A percentile compares a stretch with the other conserved stretches of the same genome.
These are phyloP conservation scores for Tetrahymena thermophila DNA, from an alignment of 73 alveolate species.

Conservation along the genomic window DNA sequence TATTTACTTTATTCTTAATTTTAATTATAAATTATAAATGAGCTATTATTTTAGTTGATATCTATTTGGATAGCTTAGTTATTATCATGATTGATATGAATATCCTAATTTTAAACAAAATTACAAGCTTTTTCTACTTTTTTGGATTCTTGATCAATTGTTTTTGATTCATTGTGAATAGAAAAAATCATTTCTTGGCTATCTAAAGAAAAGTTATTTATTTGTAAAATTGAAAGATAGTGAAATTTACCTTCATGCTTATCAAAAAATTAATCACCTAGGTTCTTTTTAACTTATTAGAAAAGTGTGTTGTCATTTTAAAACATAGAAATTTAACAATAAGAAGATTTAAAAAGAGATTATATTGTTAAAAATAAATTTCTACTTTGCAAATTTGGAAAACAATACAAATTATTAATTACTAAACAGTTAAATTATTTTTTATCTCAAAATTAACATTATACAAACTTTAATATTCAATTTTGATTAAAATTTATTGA, in stretches of 20 bases:
- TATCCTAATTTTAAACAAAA: background rate
- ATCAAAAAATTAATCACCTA: background rate
- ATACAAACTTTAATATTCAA: no score
- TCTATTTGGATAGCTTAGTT: background rate
- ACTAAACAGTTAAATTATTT: no score
- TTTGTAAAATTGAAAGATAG: no score
- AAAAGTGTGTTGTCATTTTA: background rate
- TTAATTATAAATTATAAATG: background rate
- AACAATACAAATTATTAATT: no score
- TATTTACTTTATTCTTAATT: background rate
- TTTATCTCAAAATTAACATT: no score
- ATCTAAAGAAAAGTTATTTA: background rate
- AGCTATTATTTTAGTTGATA: background rate
- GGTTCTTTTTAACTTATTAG: no score
- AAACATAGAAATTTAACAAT: background rate
- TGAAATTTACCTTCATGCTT: background rate
- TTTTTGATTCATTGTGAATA: background rate
- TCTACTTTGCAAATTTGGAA: background rate
- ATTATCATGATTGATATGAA: background rate
- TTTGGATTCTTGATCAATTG: background rate
- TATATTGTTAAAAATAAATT: no score
- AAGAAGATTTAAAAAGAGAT: no score
- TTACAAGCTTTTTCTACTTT: background rate
- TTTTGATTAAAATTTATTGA: no score
- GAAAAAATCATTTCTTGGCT: background rate